Conservation (phyloP, 257 asterid species). For the Solanum lycopersicoides region DNA sequence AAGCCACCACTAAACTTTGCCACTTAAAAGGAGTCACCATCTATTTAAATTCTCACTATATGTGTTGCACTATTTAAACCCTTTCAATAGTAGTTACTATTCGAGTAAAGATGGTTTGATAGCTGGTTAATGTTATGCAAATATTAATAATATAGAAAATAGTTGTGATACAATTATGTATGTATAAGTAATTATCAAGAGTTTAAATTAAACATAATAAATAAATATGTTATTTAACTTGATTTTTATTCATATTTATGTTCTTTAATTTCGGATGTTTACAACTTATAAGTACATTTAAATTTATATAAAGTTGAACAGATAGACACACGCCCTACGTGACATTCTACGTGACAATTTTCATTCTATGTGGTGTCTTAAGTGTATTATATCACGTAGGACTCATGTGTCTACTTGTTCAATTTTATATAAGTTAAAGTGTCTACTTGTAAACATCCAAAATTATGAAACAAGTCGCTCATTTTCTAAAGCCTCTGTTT, state of each 20-base stretch:
- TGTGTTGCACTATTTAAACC: background rate
- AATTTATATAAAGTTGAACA: background rate
- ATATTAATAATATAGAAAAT: background rate
- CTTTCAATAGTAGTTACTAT: background rate
- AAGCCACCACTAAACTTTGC: background rate
- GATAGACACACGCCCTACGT: too few relatives aligned
- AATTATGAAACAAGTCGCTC: background rate
- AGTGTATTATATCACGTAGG: background rate
- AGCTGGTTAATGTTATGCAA: background rate
- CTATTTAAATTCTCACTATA: background rate
- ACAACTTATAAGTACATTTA: too few relatives aligned
- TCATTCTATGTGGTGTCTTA: background rate
- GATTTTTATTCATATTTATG: background rate
- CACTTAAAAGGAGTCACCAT: background rate
- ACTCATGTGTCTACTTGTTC: background rate
- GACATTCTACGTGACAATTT: background rate
- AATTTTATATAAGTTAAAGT: too few relatives aligned
- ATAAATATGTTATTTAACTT: too few relatives aligned
- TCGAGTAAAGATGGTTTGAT: background rate
- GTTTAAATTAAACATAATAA: too few relatives aligned
- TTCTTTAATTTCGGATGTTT: background rate
- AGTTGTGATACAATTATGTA: too few relatives aligned
- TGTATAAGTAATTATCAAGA: too few relatives aligned
- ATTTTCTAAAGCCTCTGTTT: background rate
- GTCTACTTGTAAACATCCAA: background rate